phyloP scores from a whole-genome alignment of 306 rosid genomes.

The Fragaria ananassa region DNA sequence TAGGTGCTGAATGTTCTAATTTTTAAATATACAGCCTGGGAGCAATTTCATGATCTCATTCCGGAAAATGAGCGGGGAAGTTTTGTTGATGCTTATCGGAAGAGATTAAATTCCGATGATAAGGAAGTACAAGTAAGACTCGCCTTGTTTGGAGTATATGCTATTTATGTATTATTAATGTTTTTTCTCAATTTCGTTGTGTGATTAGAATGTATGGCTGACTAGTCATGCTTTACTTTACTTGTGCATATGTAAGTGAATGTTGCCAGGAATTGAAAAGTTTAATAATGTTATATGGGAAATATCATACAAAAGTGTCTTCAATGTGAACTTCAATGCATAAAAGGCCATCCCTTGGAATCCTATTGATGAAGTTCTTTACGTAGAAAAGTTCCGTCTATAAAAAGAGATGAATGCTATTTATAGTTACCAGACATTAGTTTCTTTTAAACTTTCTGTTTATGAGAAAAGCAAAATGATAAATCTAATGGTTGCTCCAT shows the following conservation, averaged over 20 bases:
- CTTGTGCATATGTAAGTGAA: neutral
- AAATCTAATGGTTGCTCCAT: neutral
- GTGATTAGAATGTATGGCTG: neutral
- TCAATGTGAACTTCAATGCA: neutral
- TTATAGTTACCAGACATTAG: neutral
- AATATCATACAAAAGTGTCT: neutral
- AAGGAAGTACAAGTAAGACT: slow-evolving; percentile 67
- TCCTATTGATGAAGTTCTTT: neutral
- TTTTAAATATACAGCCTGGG: slow-evolving; percentile 65
- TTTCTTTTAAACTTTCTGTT: neutral
- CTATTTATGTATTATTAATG: neutral
- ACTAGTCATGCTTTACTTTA: neutral
- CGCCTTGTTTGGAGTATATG: slow-evolving; percentile 19
- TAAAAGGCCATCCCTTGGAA: neutral
- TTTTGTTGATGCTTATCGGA: slow-evolving; percentile 69
- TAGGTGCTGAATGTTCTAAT: slow-evolving; percentile 27
- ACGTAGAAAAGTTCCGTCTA: neutral
- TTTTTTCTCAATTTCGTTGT: neutral
- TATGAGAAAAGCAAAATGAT: neutral
- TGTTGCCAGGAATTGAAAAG: neutral
- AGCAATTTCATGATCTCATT: slow-evolving; percentile 82
- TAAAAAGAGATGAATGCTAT: neutral
- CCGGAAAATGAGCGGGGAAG: slow-evolving; percentile 77
- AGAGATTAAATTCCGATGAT: slow-evolving; percentile 79
- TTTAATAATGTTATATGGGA: neutral